Evolutionary conservation across 202 grass and related monocot genomes (phyloP), one percentile per base, ranked within the genome.

Genomic region (Dendrocalamus latiflorus): DNA sequence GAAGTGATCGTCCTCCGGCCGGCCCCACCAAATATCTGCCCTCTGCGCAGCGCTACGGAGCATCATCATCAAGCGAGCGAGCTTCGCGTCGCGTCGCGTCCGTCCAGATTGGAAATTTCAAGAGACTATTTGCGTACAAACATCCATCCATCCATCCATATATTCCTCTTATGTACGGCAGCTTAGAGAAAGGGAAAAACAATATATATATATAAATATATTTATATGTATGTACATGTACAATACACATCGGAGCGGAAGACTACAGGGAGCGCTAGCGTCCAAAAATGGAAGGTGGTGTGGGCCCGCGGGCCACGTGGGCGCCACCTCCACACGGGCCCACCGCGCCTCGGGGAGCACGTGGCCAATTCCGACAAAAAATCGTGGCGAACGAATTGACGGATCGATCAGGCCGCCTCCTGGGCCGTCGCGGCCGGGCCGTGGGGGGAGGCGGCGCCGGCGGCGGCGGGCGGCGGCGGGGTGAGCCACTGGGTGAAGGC

Each of bases 401-500:
- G 9, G 16, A 4, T 25, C 43, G 26, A n/a, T 78, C 44, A 51
- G n/a, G 47, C 76, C 62, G 62, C 61, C 76, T 39, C 20, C 10
- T 77, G 74, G 74, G 75, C 75, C 75, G 59, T 7, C 3, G 76
- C 34, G 60, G 21, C 57, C 39, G 74, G 65, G 70, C 28, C 84
- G 84, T 28, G 37, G 38, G 44, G 48, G 17, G 24, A 11, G 2
- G 44, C 9, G 11, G 49, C 12, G 22, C 15, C 60, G 49, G 14
- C 5, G 71, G 72, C 6, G 17, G 58, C 1, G 12, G 59, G 2
- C 5, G 50, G 41, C 14, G 26, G 16, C 24, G 69, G 26, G 26
- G 77, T 5, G 54, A 90, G 88, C 90, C 95, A 91, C 65, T 68
- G 26, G 17, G 88, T 90, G 86, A 94, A 97, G 68, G 92, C 84